Evolutionary conservation across 1,284 basidiomycete species (phyloP), one percentile per base, ranked within the genome.

Genomic region (Nidula niveotomentosa): DNA sequence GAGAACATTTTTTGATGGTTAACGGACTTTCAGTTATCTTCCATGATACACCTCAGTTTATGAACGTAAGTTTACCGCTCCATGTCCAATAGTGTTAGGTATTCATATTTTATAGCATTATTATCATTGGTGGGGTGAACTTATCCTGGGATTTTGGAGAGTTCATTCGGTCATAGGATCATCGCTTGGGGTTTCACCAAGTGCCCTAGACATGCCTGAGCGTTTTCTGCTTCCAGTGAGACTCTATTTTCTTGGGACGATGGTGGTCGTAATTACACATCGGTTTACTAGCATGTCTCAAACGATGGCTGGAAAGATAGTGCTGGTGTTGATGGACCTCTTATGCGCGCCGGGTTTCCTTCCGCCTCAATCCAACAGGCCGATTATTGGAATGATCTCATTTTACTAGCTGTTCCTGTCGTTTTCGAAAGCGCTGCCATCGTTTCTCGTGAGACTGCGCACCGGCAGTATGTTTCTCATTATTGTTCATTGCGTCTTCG

Each of bases 11-110:
- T 0, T 60, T 71, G 1, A 60, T 59, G 1, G 55, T 75, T 2
- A 54, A 63, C 8, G 74, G 68, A 1, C 58, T 69, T 18, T 67
- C 69, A 1, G 58, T 73, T 35, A 65, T 77, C 45, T 53, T 71
- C 3, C 71, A 73, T 55, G 76, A 77, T 55, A 12, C 53, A 43
- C 18, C 10, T n/a, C 36, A 51, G 35, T 51, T 43, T 8, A 10
- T 39, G 18, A 36, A 39, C 23, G 36, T 51, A 51, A 39, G 49
- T 15, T 23, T 10, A 12, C 45, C 18, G 13, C 3, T 8, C 18
- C 45, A 12, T 47, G n/a, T 15, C 10, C 45, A 12, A 43, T 30
- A n/a, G 9, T n/a, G 23, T 13, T 12, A 15, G n/a, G 12, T 41
- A 3, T 15, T 41, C 17, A 12, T 15, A 6, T n/a, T 48, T 17